Conservation (phyloP, 2,329 filamentous ascomycete species). For the Alternaria ethzedia region DNA sequence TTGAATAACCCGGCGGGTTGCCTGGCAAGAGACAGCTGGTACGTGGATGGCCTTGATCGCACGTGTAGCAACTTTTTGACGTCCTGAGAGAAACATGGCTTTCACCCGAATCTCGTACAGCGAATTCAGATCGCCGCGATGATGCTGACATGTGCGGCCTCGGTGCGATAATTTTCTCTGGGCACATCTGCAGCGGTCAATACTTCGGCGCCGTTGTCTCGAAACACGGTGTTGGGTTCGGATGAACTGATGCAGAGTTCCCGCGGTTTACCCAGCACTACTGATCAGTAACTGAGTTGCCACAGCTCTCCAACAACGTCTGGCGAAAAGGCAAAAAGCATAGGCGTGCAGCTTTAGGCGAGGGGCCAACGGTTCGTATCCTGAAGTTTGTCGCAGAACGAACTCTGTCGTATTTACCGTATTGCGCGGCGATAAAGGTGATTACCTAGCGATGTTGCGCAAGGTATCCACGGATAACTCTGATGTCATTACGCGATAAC, state of each 20-base stretch:
- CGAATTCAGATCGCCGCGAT: background rate
- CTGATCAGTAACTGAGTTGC: background rate
- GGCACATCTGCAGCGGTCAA: background rate
- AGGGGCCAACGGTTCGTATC: background rate
- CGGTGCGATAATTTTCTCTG: background rate
- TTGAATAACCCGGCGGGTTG: background rate
- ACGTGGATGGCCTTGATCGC: background rate
- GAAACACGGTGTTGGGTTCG: background rate
- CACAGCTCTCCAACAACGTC: background rate
- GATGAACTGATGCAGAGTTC: background rate
- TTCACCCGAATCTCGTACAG: background rate
- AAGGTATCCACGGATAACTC: background rate
- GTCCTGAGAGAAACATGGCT: too few relatives aligned
- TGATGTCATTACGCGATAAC: background rate
- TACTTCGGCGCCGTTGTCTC: constrained; percentile 6
- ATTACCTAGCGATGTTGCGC: background rate
- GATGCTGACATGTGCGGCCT: background rate
- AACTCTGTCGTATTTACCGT: background rate
- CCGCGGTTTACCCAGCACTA: background rate
- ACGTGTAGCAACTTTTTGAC: too few relatives aligned
- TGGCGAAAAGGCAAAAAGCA: background rate
- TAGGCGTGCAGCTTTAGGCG: background rate
- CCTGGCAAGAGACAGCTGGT: background rate
- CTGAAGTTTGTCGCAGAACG: background rate
- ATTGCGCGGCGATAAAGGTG: background rate